Conservation (phyloP, 257 asterid genomes). For the Nicotiana knightiana region DNA sequence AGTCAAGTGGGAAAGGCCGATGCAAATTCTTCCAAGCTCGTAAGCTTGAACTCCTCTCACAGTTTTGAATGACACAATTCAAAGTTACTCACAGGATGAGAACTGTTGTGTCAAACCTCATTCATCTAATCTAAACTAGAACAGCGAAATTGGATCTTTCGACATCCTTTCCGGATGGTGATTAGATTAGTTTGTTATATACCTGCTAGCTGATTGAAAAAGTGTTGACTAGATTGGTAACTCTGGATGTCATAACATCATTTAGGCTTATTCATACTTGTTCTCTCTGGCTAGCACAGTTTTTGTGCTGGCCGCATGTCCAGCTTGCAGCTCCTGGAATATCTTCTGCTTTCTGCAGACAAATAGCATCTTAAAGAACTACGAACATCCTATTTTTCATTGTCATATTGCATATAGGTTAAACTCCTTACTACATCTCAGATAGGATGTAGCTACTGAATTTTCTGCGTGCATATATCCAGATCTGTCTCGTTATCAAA, state of each 20-base stretch:
- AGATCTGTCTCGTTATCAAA: neutral
- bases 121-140: neutral
- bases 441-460: neutral
- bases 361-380: neutral
- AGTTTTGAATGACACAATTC: conserved; percentile 36
- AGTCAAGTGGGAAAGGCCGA: conserved; percentile 78
- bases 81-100: neutral
- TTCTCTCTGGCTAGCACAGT: neutral
- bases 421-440: neutral
- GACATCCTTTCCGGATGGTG: neutral
- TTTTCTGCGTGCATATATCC: neutral
- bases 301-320: neutral
- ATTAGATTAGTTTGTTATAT: neutral
- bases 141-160: neutral
- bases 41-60: conserved; percentile 67
- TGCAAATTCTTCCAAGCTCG: conserved; percentile 94
- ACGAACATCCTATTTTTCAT: neutral
- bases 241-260: neutral
- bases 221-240: neutral
- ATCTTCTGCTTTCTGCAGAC: neutral
- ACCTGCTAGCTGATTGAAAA: neutral
- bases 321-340: neutral
- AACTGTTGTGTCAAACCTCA: neutral
- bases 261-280: neutral
- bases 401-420: neutral